phyloP scores from a whole-genome alignment of 2,329 filamentous ascomycete species.

The Thielaviopsis ethacetica region DNA sequence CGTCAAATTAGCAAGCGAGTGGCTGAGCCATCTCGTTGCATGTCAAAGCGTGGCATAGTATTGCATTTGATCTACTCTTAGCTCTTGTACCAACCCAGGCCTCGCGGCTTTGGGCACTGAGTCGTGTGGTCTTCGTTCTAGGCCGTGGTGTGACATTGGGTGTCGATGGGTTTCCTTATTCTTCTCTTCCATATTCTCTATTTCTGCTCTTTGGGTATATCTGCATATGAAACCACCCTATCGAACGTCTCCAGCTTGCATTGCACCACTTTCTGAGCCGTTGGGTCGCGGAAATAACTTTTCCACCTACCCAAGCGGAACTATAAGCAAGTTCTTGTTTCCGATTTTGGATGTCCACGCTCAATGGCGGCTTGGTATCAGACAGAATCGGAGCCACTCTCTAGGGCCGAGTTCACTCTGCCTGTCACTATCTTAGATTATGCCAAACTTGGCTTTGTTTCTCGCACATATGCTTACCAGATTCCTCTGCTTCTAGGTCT shows the following conservation, averaged over 20 bases:
- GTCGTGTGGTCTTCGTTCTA: too few species aligned
- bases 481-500: constrained; percentile 46
- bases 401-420: too few species aligned
- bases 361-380: background rate
- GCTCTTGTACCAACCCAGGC: too few species aligned
- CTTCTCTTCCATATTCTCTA: background rate
- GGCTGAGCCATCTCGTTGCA: background rate
- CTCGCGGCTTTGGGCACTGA: too few species aligned
- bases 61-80: background rate
- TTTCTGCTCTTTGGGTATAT: background rate
- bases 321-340: background rate
- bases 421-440: background rate
- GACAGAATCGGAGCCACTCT: background rate
- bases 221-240: background rate
- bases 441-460: background rate
- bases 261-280: too few species aligned
- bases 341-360: background rate
- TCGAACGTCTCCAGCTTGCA: too few species aligned
- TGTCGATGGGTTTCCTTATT: too few species aligned
- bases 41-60: background rate
- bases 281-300: background rate
- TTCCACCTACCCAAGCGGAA: too few species aligned
- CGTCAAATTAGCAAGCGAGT: background rate
- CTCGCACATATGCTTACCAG: background rate
- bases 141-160: too few species aligned